Conservation (phyloP, 1,284 basidiomycete genomes). For the Veloboletus limbatus region DNA sequence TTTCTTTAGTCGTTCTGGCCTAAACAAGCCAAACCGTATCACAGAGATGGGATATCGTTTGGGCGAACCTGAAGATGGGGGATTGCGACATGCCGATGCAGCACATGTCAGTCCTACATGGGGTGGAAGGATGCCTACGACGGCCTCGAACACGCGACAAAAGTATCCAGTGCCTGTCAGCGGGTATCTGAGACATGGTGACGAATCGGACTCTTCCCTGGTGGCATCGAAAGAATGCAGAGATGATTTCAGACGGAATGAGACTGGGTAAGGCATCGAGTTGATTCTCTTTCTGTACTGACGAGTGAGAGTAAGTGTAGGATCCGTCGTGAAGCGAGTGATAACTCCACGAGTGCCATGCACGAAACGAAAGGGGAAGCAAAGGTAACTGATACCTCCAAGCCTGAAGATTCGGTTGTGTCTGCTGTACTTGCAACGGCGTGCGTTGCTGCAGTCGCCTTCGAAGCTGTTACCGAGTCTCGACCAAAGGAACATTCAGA, state of each 20-base stretch:
- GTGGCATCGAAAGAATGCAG: background rate
- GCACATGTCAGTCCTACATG: slow-evolving; percentile 2
- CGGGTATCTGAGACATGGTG: slow-evolving; percentile 7
- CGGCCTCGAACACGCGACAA: background rate
- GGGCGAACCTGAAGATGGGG: background rate
- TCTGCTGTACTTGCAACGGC: slow-evolving; percentile 13
- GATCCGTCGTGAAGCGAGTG: background rate
- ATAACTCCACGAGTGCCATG: background rate
- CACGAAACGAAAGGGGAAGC: background rate
- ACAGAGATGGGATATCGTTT: background rate
- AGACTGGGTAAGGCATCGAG: slow-evolving; percentile 4
- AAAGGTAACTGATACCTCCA: background rate
- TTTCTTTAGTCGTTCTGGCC: slow-evolving; percentile 6
- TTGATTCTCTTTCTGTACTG: background rate
- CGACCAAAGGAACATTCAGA: slow-evolving; percentile 3
- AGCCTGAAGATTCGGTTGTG: slow-evolving; percentile 9
- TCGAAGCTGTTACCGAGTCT: slow-evolving; percentile 11
- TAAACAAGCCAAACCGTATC: background rate
- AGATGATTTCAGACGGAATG: background rate
- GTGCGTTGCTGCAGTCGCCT: slow-evolving; percentile 9
- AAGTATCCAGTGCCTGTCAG: slow-evolving; percentile 23
- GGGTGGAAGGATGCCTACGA: slow-evolving; percentile 4
- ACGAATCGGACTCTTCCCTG: background rate
- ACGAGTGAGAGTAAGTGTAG: slow-evolving; percentile 5
- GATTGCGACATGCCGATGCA: background rate